Conservation (phyloP, 2,329 filamentous ascomycete species). For the Domatiomyces catenatus region DNA sequence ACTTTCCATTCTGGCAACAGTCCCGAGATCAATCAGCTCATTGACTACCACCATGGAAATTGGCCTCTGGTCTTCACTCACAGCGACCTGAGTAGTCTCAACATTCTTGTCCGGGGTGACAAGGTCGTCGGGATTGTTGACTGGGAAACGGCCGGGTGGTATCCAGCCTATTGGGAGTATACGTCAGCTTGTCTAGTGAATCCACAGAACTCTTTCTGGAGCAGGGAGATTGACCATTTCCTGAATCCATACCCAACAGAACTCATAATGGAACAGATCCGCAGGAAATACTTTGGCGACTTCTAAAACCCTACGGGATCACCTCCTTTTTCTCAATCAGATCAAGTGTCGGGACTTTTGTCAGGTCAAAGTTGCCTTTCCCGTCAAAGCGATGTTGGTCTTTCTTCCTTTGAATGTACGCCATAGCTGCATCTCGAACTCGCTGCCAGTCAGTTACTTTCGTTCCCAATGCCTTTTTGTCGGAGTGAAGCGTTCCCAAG, state of each 20-base stretch:
- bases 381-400: slow-evolving; percentile 27
- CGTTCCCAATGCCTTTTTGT: slow-evolving; percentile 23
- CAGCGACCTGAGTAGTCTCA: slow-evolving; percentile 30
- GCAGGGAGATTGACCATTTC: slow-evolving; percentile 27
- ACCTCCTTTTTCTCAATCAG: slow-evolving; percentile 21
- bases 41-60: slow-evolving; percentile 19
- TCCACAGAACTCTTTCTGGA: slow-evolving; percentile 25
- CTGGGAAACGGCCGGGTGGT: slow-evolving; percentile 18
- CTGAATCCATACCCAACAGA: slow-evolving; percentile 25
- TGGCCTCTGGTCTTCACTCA: slow-evolving; percentile 34
- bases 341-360: slow-evolving; percentile 24
- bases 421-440: slow-evolving; percentile 25
- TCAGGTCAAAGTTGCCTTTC: slow-evolving; percentile 19
- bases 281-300: slow-evolving; percentile 25
- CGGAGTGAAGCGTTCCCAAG: slow-evolving; percentile 19
- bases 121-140: slow-evolving; percentile 16
- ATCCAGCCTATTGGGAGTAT: slow-evolving; percentile 17
- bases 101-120: slow-evolving; percentile 18
- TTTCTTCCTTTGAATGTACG: slow-evolving; percentile 27
- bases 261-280: slow-evolving; percentile 24
- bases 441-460: slow-evolving; percentile 21
- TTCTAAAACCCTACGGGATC: no score
- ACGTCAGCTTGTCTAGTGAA: slow-evolving; percentile 27
- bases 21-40: slow-evolving; percentile 21
- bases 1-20: slow-evolving; percentile 18